Conservation (phyloP, 2,329 filamentous ascomycete genomes). For the Claviceps digitariae region DNA sequence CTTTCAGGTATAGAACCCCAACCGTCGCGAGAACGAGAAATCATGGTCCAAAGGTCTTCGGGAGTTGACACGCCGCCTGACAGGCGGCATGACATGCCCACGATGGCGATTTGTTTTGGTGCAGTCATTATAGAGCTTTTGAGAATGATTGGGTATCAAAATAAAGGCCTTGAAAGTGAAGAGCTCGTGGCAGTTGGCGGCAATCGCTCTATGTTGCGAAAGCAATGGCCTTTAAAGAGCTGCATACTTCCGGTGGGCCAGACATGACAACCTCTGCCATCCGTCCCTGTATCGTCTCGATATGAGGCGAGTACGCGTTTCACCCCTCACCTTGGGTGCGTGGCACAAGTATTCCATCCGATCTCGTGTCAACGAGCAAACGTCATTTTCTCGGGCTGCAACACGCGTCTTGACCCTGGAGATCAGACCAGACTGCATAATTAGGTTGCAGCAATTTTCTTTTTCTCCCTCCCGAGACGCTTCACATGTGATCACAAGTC, state of each 20-base stretch:
- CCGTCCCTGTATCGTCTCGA: neutral
- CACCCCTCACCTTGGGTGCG: too few species aligned
- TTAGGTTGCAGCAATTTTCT: neutral
- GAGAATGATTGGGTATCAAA: too few species aligned
- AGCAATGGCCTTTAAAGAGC: neutral
- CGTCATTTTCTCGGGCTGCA: neutral
- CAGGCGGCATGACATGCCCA: slow-evolving; percentile 12
- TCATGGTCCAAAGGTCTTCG: slow-evolving; percentile 9
- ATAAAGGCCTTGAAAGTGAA: too few species aligned
- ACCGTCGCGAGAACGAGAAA: slow-evolving; percentile 3
- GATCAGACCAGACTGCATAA: neutral
- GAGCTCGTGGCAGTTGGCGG: neutral
- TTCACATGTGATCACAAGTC: neutral
- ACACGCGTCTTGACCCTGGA: neutral
- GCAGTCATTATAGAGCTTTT: slow-evolving; percentile 1
- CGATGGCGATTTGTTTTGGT: slow-evolving; percentile 8
- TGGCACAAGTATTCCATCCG: neutral
- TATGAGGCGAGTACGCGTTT: too few species aligned
- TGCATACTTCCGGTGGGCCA: neutral
- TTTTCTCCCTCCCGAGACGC: neutral
- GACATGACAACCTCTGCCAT: neutral
- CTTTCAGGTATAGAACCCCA: neutral
- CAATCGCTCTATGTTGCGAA: neutral
- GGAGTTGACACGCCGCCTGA: slow-evolving; percentile 9
- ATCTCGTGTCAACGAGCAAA: neutral